Conservation (phyloP, 208 protist genomes). For the Leishmania turanica region DNA sequence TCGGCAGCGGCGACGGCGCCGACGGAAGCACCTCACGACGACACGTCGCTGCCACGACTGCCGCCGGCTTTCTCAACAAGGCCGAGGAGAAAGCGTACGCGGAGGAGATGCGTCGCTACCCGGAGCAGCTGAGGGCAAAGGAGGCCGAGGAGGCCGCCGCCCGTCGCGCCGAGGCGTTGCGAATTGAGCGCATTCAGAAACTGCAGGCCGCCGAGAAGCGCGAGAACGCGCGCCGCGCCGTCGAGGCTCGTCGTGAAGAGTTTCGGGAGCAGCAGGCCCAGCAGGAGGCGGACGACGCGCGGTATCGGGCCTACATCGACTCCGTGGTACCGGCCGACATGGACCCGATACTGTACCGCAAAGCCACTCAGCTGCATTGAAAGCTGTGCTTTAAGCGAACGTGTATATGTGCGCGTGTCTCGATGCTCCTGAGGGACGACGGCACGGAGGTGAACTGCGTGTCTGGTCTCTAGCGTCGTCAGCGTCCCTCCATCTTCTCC, state of each 20-base stretch:
- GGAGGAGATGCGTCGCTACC: slow-evolving; percentile 62
- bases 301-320: slow-evolving; percentile 62
- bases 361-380: slow-evolving; percentile 48
- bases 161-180: slow-evolving; percentile 42
- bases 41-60: slow-evolving; percentile 43
- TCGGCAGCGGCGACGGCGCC: not conserved
- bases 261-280: slow-evolving; percentile 32
- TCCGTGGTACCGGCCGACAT: slow-evolving; percentile 69
- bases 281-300: slow-evolving; percentile 53
- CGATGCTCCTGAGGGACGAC: not conserved
- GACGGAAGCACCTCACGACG: not conserved
- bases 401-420: slow-evolving; percentile 1
- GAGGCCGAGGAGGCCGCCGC: slow-evolving; percentile 36
- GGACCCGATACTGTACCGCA: slow-evolving; percentile 47
- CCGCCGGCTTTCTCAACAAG: slow-evolving; percentile 57
- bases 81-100: slow-evolving; percentile 69
- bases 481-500: not conserved
- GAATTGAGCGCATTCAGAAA: slow-evolving; percentile 49
- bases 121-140: slow-evolving; percentile 49
- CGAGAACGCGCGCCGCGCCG: slow-evolving; percentile 42
- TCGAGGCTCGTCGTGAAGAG: slow-evolving; percentile 48
- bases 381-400: not conserved
- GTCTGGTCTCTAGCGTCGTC: not conserved
- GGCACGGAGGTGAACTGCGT: too few relatives aligned
- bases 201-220: slow-evolving; percentile 76